Evolutionary conservation across 345 rosid species (phyloP).

Genomic region (Hibiscus mutabilis): DNA sequence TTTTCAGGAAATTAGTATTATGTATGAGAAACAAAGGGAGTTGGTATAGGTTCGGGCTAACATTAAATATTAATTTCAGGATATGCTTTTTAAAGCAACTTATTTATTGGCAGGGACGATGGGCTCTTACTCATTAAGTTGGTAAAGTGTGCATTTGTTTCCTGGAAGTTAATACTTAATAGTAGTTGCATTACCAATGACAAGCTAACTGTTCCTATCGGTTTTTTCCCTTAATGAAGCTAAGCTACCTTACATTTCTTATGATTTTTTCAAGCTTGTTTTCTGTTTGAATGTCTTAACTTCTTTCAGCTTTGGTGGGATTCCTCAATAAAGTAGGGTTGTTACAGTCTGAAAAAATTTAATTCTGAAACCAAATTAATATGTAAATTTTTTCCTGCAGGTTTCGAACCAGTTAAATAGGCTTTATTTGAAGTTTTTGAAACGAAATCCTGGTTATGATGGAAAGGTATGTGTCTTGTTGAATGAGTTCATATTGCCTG

Average conservation of each 20-base stretch:
- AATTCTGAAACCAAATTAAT: neutral
- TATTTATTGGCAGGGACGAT: neutral
- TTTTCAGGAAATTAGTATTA: neutral
- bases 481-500: neutral
- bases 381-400: conserved; percentile 33
- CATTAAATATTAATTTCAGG: neutral
- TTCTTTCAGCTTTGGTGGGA: neutral
- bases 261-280: neutral
- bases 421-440: conserved; percentile 68
- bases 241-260: neutral
- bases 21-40: neutral
- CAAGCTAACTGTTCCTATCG: neutral
- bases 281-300: neutral
- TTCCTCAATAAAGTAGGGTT: neutral
- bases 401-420: conserved; percentile 84
- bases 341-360: neutral
- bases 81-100: neutral
- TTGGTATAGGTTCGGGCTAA: neutral
- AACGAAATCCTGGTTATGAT: conserved; percentile 84
- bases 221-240: too few relatives aligned
- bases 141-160: neutral
- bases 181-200: neutral
- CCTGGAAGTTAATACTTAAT: neutral
- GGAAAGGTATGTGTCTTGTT: conserved; percentile 68
- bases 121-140: neutral